These are phyloP conservation scores for Ormosia semicastrata DNA, from an alignment of 306 rosid species.

Conservation along the genomic window DNA sequence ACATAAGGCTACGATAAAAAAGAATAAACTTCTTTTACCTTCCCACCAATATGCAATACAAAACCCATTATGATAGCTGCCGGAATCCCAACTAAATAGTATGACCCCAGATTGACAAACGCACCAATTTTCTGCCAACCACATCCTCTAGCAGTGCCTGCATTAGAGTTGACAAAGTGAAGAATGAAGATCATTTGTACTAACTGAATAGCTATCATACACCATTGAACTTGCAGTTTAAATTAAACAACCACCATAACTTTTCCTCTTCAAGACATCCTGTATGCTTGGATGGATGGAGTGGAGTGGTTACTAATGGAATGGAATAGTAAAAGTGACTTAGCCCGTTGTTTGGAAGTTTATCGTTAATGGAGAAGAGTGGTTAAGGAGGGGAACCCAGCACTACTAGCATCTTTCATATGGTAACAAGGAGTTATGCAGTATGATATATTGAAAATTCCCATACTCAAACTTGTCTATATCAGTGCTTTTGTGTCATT, in stretches of 20 bases:
- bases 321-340: neutral
- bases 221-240: neutral
- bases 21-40: constrained; percentile 38
- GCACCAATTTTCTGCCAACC: constrained; percentile 93
- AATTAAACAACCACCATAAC: neutral
- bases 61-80: constrained; percentile 56
- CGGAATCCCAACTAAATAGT: constrained; percentile 74
- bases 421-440: neutral
- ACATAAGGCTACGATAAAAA: neutral
- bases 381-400: no score
- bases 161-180: constrained; percentile 10
- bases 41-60: constrained; percentile 59
- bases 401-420: neutral
- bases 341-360: no score
- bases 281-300: neutral
- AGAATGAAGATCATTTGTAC: neutral
- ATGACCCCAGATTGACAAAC: constrained; percentile 68
- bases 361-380: no score
- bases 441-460: neutral
- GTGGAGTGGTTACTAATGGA: neutral
- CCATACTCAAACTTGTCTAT: neutral
- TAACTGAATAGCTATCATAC: neutral
- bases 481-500: neutral
- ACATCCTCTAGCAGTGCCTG: constrained; percentile 79
- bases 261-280: neutral